phyloP scores from a whole-genome alignment of 2,329 filamentous ascomycete species.

The Aspergillus floridensis region DNA sequence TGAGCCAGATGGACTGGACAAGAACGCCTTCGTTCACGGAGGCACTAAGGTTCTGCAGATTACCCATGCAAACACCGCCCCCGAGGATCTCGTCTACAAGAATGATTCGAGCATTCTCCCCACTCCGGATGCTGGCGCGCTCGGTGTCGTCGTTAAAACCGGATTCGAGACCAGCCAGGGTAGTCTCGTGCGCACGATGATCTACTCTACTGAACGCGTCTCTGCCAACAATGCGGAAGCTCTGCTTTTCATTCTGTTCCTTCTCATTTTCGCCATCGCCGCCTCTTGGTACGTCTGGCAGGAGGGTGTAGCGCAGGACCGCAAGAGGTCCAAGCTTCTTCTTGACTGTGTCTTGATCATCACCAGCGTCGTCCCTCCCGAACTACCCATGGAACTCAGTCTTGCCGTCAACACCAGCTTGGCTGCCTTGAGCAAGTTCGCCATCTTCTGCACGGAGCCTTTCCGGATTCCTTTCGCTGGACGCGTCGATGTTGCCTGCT shows the following conservation, averaged over 20 bases:
- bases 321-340: slow-evolving; percentile 94
- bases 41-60: slow-evolving; percentile 97
- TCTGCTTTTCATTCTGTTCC: slow-evolving; percentile 94
- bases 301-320: slow-evolving; percentile 88
- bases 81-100: slow-evolving; percentile 63
- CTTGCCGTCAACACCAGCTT: slow-evolving; percentile 96
- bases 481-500: slow-evolving; percentile 92
- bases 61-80: slow-evolving; percentile 75
- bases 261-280: slow-evolving; percentile 91
- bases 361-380: slow-evolving; percentile 96
- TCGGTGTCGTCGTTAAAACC: slow-evolving; percentile 94
- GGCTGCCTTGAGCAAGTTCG: slow-evolving; percentile 87
- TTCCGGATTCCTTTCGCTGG: slow-evolving; percentile 97
- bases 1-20: slow-evolving; percentile 89
- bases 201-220: slow-evolving; percentile 97
- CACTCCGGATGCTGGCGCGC: slow-evolving; percentile 89
- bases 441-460: slow-evolving; percentile 98
- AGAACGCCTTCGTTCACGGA: slow-evolving; percentile 93
- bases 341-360: slow-evolving; percentile 97
- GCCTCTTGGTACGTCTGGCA: slow-evolving; percentile 99
- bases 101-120: slow-evolving; percentile 72
- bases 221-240: slow-evolving; percentile 98
- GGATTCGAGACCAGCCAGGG: slow-evolving; percentile 98
- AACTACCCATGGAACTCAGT: slow-evolving; percentile 96
- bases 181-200: slow-evolving; percentile 97